Conservation (phyloP, 163 green algal genomes). For the Smithsoniella earleae region DNA sequence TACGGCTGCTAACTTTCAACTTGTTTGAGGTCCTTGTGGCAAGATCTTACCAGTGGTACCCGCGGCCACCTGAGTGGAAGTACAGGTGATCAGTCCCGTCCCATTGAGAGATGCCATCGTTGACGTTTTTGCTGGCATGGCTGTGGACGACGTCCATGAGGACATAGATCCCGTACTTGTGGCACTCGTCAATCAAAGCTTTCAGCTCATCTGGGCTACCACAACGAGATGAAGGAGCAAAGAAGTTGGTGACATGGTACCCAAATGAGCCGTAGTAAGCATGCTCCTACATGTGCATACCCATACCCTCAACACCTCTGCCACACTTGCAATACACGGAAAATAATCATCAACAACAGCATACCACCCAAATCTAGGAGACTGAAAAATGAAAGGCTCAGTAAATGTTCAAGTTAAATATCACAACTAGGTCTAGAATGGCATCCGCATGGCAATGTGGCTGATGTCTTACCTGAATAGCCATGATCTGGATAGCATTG, state of each 20-base stretch:
- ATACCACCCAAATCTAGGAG: too few relatives aligned
- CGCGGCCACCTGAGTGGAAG: conserved; percentile 74
- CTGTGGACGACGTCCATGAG: conserved; percentile 94
- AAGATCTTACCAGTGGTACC: conserved; percentile 79
- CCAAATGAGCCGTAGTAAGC: conserved; percentile 85
- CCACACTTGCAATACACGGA: too few relatives aligned
- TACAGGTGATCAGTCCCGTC: conserved; percentile 82
- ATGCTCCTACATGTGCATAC: conserved; percentile 55
- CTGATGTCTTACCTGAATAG: conserved; percentile 57
- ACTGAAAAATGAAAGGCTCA: too few relatives aligned
- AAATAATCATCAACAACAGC: too few relatives aligned
- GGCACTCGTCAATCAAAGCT: conserved; percentile 84
- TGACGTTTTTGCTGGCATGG: conserved; percentile 86
- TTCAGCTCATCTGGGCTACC: conserved; percentile 97
- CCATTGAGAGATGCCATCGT: conserved; percentile 92
- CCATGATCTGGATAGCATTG: conserved; percentile 99
- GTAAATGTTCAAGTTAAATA: too few relatives aligned
- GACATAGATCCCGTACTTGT: conserved; percentile 70
- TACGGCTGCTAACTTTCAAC: too few relatives aligned
- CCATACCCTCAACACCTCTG: too few relatives aligned
- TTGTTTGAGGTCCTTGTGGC: too few relatives aligned
- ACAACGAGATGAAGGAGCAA: conserved; percentile 65
- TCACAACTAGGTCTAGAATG: too few relatives aligned
- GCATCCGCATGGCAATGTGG: too few relatives aligned
- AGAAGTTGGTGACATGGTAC: conserved; percentile 99